Base-by-base conservation (phyloP, 2,329 filamentous ascomycete genomes). In the Penicillium corylophilum region DNA sequence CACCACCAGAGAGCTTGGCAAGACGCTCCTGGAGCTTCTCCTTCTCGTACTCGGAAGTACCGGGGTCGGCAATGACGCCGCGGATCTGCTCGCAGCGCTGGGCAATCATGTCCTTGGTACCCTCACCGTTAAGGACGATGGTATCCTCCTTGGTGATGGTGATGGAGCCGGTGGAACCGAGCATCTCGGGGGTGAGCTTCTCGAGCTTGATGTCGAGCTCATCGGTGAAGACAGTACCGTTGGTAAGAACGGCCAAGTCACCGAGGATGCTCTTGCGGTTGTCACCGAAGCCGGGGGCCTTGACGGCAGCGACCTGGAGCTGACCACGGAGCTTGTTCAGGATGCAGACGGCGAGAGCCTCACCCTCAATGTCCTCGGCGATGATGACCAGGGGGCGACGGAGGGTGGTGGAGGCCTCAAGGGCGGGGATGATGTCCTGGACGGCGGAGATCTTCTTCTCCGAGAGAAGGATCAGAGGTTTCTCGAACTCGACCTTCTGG, bases 401-500 rank as follows among this genome's bases (percentile, higher is more conserved):
- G 74, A 90, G 84, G 77, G 96, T 91, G 66, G 94, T 96, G 53
- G 94, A 97, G 64, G 90, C 90, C 82, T 99, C 94, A 51, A 99
- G 90, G 61, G 94, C 91, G 61, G 94, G 94, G 70, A 99, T 93
- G 71, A 99, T 97, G 77, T 99, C 94, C 81, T 97, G 93, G 54
- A 97, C 94, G 55, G 92, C 90, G 46, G 94, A 99, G 77, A 99
- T 99, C 87, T 99, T 99, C 89, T 96, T 97, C 86, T 99, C 94
- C 8, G 94, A 97, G 50, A 99, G 89, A 45, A 99, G 89, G 74
- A 99, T 94, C 72, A 99, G 79, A 61, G 94, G 94, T 85, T 99
- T 97, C 86, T 99, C 94, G 64, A 99, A 99, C 80, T 99, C 94
- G 52, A 97, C 92, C 86, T 99, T 99, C 76, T 95, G 91, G 54